Conservation (phyloP, 2,329 filamentous ascomycete genomes). For the Proliferodiscus dingleyae region DNA sequence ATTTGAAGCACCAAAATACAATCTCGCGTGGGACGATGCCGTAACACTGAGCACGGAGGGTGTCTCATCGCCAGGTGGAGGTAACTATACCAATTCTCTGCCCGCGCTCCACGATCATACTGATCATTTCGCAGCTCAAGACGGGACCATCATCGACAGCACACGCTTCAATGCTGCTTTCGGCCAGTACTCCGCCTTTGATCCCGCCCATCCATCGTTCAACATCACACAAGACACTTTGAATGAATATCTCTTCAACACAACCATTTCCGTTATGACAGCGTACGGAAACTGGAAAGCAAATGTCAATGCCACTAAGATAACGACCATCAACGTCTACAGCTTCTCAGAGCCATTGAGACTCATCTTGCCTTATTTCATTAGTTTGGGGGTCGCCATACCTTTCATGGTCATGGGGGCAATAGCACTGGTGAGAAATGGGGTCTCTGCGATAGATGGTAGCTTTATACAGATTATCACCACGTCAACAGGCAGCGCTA, state of each 20-base stretch:
- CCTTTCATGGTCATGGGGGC: constrained; percentile 18
- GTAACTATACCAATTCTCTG: neutral
- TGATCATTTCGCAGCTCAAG: neutral
- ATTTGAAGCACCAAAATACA: neutral
- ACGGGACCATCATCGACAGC: constrained; percentile 10
- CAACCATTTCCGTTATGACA: constrained; percentile 15
- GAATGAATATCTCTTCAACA: constrained; percentile 21
- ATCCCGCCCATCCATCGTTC: constrained; percentile 5
- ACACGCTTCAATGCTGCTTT: constrained; percentile 18
- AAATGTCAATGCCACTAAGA: constrained; percentile 11
- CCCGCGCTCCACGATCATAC: no score
- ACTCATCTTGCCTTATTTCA: constrained; percentile 22
- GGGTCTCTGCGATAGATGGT: constrained; percentile 17
- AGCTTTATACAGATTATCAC: constrained; percentile 19
- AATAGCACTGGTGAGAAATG: constrained; percentile 13
- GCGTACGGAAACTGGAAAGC: constrained; percentile 14
- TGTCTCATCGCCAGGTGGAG: neutral
- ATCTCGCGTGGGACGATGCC: neutral
- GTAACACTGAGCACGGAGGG: neutral
- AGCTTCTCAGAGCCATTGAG: constrained; percentile 18
- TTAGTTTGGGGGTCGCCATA: constrained; percentile 10
- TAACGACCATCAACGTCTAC: constrained; percentile 15
- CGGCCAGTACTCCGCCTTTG: constrained; percentile 1
- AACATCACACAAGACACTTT: constrained; percentile 14
- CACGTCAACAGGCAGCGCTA: constrained; percentile 15